phyloP scores from a whole-genome alignment of 83 land plant species.

The Larix sibirica region DNA sequence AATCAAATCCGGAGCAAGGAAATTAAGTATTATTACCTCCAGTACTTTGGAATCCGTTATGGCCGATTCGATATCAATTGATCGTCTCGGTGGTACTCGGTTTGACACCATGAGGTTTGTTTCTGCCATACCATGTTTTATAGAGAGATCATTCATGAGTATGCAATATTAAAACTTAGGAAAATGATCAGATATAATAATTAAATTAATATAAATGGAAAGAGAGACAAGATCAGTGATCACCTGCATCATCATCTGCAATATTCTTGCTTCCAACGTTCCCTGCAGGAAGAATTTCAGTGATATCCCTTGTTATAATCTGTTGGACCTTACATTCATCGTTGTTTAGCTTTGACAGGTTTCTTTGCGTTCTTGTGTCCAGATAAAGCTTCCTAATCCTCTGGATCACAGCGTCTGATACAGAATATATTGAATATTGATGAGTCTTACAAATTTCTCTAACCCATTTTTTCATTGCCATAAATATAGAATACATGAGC shows the following conservation, averaged over 20 bases:
- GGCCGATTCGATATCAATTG: slow-evolving; percentile 8
- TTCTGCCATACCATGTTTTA: background rate
- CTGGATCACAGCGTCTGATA: background rate
- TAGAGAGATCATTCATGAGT: background rate
- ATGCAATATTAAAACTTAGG: background rate
- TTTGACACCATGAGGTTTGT: background rate
- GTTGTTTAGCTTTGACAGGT: slow-evolving; percentile 13
- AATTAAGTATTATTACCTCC: background rate
- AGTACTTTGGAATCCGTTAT: background rate
- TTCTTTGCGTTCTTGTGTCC: slow-evolving; percentile 13
- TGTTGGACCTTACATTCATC: background rate
- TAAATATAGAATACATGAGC: background rate
- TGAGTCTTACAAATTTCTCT: no score
- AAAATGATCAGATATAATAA: no score
- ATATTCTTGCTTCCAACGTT: background rate
- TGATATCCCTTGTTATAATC: background rate
- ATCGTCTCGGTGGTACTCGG: background rate
- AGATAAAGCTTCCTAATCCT: slow-evolving; percentile 9
- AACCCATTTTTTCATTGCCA: background rate
- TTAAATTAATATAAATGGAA: background rate
- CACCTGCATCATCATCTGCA: background rate
- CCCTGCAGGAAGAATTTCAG: background rate
- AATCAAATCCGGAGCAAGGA: no score
- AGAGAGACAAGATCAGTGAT: background rate
- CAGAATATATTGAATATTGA: no score